Evolutionary conservation across 805 yeast genomes (phyloP), one percentile per base, ranked within the genome.

Genomic region (Priceomyces melissophilus): DNA sequence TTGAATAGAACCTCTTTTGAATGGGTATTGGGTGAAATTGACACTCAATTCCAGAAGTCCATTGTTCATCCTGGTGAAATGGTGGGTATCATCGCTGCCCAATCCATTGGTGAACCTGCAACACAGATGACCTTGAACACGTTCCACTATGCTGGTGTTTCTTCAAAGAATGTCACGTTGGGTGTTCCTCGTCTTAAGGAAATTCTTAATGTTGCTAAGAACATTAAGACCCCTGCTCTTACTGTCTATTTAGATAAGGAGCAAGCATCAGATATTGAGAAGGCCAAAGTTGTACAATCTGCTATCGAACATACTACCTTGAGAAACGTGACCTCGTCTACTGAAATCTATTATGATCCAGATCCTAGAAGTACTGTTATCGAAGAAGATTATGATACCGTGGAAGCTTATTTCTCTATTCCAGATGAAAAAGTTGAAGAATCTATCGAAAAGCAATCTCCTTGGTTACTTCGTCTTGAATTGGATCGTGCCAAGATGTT

Each of bases 151-250:
- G 96, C 96, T 12, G 96, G 96, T 83, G 96, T 89, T 45, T 89
- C 96, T 27, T 87, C 96, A 3, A 89, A 88, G 82, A 89, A 89
- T 64, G 96, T 89, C 48, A 89, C 96, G 3, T 79, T 91, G 50
- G 96, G 96, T 80, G 96, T 89, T 60, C 97, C 97, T 45, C 95
- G 97, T 77, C 78, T 90, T 65, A 90, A 90, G 79, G 98, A 90
- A 73, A 93, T 93, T 79, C 78, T 93, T 66, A 91, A 91, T 63
- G 99, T 93, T 50, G 99, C 99, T 9, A 93, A 93, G 72, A 91
- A 87, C 57, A 90, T 93, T 76, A 93, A 91, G 69, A 93, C 99
- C n/a, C 99, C 99, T n/a, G 95, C 96, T 10, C 74, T 91, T 60
- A 89, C 96, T 8, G 96, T 91, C n/a, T 93, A 90, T 61, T 71